Conservation (phyloP, 1,139 yeast genomes). For the Hansenula sp. region DNA sequence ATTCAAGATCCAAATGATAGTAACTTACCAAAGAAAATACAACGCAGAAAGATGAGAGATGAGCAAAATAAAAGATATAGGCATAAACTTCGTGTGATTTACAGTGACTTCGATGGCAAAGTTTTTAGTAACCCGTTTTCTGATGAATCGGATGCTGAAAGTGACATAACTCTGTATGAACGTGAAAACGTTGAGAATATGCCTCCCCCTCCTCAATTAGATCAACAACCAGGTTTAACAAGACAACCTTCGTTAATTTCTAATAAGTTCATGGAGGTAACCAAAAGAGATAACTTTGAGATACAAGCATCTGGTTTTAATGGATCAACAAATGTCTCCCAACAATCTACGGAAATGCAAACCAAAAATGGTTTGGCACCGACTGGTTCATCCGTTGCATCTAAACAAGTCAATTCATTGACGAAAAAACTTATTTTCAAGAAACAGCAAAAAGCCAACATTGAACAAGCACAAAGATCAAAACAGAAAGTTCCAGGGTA, state of each 20-base stretch:
- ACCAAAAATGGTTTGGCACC: constrained; percentile 71
- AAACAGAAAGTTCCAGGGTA: constrained; percentile 52
- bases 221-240: constrained; percentile 13
- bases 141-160: background rate
- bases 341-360: constrained; percentile 21
- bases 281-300: constrained; percentile 49
- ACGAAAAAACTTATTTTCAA: constrained; percentile 41
- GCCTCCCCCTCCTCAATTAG: constrained; percentile 16
- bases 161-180: background rate
- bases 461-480: constrained; percentile 13
- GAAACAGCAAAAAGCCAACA: constrained; percentile 7
- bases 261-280: constrained; percentile 18
- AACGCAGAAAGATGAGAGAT: constrained; percentile 30
- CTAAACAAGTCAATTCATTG: constrained; percentile 59
- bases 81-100: constrained; percentile 23
- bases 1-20: constrained; percentile 23
- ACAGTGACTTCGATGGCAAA: constrained; percentile 1
- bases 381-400: constrained; percentile 60
- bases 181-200: constrained; percentile 7
- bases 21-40: constrained; percentile 27
- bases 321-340: constrained; percentile 51
- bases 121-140: background rate
- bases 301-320: constrained; percentile 80
- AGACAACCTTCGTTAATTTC: constrained; percentile 27
- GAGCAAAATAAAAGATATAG: constrained; percentile 30